phyloP scores from a whole-genome alignment of 2,329 filamentous ascomycete genomes.

The Aspergillus proliferans region DNA sequence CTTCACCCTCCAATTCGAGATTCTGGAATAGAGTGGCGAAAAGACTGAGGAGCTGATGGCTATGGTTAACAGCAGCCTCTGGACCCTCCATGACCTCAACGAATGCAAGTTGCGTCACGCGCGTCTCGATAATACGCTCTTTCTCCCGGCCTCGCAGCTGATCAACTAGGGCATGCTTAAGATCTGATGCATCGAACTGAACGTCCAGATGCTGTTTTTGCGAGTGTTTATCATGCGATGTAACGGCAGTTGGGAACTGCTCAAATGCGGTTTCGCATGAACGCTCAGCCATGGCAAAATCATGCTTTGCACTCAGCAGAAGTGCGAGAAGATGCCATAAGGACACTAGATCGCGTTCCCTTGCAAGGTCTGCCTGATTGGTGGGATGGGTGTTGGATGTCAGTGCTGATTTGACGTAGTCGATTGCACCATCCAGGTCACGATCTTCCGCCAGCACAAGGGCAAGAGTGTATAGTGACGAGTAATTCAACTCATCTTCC shows the following conservation, averaged over 20 bases:
- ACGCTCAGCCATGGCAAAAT: slow-evolving; percentile 71
- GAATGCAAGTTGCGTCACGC: slow-evolving; percentile 86
- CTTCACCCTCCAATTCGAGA: slow-evolving; percentile 36
- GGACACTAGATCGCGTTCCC: slow-evolving; percentile 56
- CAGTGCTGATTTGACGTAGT: slow-evolving; percentile 71
- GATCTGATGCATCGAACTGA: slow-evolving; percentile 8
- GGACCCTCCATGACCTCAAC: slow-evolving; percentile 78
- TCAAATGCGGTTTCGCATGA: slow-evolving; percentile 89
- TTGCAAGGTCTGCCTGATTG: slow-evolving; percentile 25
- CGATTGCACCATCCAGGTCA: slow-evolving; percentile 72
- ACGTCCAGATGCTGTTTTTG: slow-evolving; percentile 21
- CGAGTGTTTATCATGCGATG: slow-evolving; percentile 49
- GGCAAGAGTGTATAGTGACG: slow-evolving; percentile 73
- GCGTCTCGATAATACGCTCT: slow-evolving; percentile 82
- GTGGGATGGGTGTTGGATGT: slow-evolving; percentile 42
- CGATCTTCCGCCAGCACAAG: slow-evolving; percentile 83
- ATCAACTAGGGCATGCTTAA: slow-evolving; percentile 56
- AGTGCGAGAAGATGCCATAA: slow-evolving; percentile 89
- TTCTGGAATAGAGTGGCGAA: slow-evolving; percentile 76
- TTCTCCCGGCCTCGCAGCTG: slow-evolving; percentile 80
- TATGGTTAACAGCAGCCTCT: slow-evolving; percentile 79
- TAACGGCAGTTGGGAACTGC: slow-evolving; percentile 67
- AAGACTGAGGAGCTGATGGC: slow-evolving; percentile 73
- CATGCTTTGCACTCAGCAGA: slow-evolving; percentile 76
- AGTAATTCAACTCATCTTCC: slow-evolving; percentile 61